A percentile compares a stretch with the other conserved stretches of the same genome.
Conservation (phyloP, 1,284 basidiomycete genomes). For the Ustilago xerochloae region DNA sequence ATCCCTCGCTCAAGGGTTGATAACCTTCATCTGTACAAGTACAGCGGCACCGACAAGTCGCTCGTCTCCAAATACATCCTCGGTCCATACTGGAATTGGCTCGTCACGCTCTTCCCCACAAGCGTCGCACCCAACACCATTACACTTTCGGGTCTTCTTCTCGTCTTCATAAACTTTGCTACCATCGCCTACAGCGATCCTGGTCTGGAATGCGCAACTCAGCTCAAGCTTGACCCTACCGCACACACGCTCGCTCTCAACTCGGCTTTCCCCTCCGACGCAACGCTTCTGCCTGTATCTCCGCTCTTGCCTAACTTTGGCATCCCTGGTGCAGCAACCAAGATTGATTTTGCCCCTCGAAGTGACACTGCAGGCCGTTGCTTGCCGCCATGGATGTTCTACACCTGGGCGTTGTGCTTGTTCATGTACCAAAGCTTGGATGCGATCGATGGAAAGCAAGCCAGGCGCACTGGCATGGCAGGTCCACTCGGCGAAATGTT, state of each 20-base stretch:
- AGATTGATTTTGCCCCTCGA: constrained; percentile 28
- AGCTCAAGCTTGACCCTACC: constrained; percentile 55
- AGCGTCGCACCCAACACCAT: constrained; percentile 84
- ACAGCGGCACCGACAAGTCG: constrained; percentile 73
- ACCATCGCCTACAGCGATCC: constrained; percentile 74
- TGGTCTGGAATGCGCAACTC: constrained; percentile 53
- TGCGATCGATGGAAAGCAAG: constrained; percentile 93
- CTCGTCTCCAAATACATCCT: constrained; percentile 80
- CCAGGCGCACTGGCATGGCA: constrained; percentile 91
- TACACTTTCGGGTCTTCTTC: constrained; percentile 76
- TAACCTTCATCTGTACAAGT: constrained; percentile 73
- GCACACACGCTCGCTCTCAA: constrained; percentile 27
- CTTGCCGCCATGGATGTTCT: constrained; percentile 58
- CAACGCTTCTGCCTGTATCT: constrained; percentile 37
- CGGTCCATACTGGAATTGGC: constrained; percentile 92
- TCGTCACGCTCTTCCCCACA: constrained; percentile 88
- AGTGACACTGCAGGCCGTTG: constrained; percentile 13
- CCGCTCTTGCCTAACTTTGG: constrained; percentile 51
- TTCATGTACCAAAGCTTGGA: constrained; percentile 93
- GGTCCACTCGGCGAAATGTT: constrained; percentile 96
- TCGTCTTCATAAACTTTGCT: constrained; percentile 85
- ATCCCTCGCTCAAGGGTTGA: constrained; percentile 70
- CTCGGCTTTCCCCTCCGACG: constrained; percentile 42
- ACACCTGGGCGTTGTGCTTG: constrained; percentile 82
- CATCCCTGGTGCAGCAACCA: constrained; percentile 39